Base-by-base conservation (phyloP, 768 basidiomycete species). In the Scleroderma citrinum region DNA sequence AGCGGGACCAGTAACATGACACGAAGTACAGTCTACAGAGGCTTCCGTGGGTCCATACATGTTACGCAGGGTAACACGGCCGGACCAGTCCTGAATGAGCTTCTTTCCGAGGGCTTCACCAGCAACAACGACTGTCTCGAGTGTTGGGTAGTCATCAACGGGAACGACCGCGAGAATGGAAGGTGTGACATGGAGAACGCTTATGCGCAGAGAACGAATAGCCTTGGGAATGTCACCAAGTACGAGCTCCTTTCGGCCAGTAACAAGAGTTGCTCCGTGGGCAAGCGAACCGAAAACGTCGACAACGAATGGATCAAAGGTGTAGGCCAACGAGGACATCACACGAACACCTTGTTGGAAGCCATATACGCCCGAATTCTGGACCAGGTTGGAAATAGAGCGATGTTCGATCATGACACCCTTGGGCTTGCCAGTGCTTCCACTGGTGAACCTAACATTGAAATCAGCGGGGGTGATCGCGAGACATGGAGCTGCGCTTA, bases 1-100 rank as follows among this genome's bases (percentile, higher is more conserved):
- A 47, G 50, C 43, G 13, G 51, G 32, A 7, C 40, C 21, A 5
- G 47, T 51, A 50, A 63, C 55, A 26, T 62, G 58, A 44, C 57
- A 65, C 16, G 59, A 60, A 1, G 59, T 55, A 30, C 63, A 64
- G 44, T 65, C 63, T 16, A 66, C 58, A 12, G 65, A 50, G 32
- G 66, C 59, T 41, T 67, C 65, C 5, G 65, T 67, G 11, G 65
- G 65, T n/a, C 65, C 65, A 38, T 68, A 68, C 60, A 62, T 65
- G 51, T 67, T 67, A 35, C 58, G 63, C 31, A 67, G 38, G 23
- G 49, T 56, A 44, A 68, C 60, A 3, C 39, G 56, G 30, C 50
- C 48, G 2, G 56, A 59, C 62, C 60, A 65, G 24, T 59, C 56
- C 40, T 58, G 44, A 29, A 54, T 54, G 16, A 59, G 46, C 19